Conservation (phyloP, 1,139 yeast genomes). For the Wickerhamiella pararugosa region DNA sequence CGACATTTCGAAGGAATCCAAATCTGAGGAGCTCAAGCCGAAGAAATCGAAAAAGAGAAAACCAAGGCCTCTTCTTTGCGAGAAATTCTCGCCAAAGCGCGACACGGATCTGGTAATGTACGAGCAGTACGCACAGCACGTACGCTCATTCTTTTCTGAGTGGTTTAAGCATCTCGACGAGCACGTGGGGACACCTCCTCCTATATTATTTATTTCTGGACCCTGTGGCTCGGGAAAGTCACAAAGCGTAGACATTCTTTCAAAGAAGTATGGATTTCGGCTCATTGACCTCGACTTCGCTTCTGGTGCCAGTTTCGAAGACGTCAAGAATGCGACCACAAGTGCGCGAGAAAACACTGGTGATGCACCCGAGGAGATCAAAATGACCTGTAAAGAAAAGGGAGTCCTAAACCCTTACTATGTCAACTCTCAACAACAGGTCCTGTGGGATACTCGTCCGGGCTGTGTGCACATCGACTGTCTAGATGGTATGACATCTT, state of each 20-base stretch:
- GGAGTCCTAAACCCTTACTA: constrained; percentile 1
- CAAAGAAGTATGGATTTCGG: constrained; percentile 3
- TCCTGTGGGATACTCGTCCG: constrained; percentile 5
- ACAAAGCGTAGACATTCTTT: neutral
- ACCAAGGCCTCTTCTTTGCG: constrained; percentile 1
- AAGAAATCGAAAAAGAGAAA: neutral
- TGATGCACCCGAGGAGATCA: neutral
- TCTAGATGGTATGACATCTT: neutral
- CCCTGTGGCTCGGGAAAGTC: constrained; percentile 3
- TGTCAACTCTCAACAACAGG: neutral
- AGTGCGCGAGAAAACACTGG: constrained; percentile 5
- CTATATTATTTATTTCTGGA: constrained; percentile 1
- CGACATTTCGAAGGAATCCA: too few species aligned
- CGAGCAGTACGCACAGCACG: constrained; percentile 5
- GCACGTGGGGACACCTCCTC: neutral
- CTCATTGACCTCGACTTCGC: neutral
- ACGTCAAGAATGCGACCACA: constrained; percentile 1
- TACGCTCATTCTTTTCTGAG: constrained; percentile 2
- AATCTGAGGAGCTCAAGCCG: neutral
- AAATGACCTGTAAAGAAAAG: neutral
- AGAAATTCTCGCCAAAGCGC: neutral
- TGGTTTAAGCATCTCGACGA: constrained; percentile 3
- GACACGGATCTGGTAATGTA: constrained; percentile 3
- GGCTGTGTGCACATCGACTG: constrained; percentile 3
- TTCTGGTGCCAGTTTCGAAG: neutral